A percentile compares a stretch with the other conserved stretches of the same genome.
These are phyloP conservation scores for Solanum sparsipilum DNA, from an alignment of 257 asterid genomes.

Conservation along the genomic window DNA sequence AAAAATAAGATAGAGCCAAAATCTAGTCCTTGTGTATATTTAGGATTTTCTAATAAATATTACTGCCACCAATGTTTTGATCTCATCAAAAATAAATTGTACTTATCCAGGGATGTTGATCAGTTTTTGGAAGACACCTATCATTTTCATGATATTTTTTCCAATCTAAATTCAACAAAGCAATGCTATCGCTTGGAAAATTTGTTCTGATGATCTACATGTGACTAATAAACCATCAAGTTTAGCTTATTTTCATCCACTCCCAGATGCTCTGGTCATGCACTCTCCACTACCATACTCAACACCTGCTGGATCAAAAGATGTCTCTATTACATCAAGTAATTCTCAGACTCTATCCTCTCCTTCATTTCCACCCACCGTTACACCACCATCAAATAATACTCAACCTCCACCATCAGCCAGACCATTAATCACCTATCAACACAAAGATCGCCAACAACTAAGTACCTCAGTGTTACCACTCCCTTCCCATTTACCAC, in stretches of 20 bases:
- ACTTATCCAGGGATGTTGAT: background rate
- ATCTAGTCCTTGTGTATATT: background rate
- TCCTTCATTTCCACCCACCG: too few species aligned
- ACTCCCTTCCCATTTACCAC: too few species aligned
- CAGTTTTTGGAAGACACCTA: background rate
- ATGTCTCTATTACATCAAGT: background rate
- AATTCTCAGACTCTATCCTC: too few species aligned
- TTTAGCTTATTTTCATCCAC: too few species aligned
- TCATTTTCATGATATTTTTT: too few species aligned
- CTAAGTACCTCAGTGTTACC: too few species aligned
- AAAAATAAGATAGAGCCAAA: background rate
- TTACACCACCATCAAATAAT: too few species aligned
- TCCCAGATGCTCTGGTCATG: background rate
- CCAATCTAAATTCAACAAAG: background rate
- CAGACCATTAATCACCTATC: too few species aligned
- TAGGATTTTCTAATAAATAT: background rate
- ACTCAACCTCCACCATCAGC: too few species aligned
- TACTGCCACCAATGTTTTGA: background rate
- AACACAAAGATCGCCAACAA: too few species aligned
- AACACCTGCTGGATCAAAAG: accelerated
- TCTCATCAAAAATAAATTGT: too few species aligned
- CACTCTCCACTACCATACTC: background rate
- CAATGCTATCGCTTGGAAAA: background rate
- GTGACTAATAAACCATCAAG: too few species aligned
- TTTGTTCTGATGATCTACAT: background rate